Percentiles rank a stretch among this genome's conserved stretches.
These are phyloP conservation scores for Diaporthe citriasiana DNA, from an alignment of 2,329 filamentous ascomycete species.

Conservation along the genomic window DNA sequence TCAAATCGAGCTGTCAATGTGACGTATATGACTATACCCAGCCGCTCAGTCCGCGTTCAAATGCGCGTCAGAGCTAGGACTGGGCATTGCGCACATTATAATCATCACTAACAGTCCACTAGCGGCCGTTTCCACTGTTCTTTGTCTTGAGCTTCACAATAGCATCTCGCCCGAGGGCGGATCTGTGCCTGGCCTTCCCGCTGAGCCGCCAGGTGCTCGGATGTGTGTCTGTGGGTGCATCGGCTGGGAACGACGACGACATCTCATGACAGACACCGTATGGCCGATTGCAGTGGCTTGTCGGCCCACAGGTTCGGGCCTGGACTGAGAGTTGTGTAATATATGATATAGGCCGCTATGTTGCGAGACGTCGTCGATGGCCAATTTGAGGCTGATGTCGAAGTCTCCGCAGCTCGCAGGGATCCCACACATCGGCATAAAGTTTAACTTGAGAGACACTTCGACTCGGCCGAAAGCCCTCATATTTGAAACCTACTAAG, in stretches of 20 bases:
- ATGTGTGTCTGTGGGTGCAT: background rate
- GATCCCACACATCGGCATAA: conserved; percentile 1
- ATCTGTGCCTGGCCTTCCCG: background rate
- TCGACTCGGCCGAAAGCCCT: conserved; percentile 17
- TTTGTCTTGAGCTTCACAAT: background rate
- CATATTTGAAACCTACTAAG: conserved; percentile 33
- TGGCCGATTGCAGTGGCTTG: background rate
- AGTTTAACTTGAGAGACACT: background rate
- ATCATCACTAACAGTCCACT: conserved; percentile 1
- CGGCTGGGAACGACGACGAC: conserved; percentile 4
- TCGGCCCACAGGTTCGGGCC: too few relatives aligned
- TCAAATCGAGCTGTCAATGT: conserved; percentile 20
- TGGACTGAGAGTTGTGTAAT: too few relatives aligned
- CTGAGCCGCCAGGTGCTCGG: conserved; percentile 17
- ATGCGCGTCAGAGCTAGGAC: background rate
- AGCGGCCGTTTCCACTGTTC: background rate
- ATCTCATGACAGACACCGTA: background rate
- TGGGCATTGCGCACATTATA: background rate
- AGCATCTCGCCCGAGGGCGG: background rate
- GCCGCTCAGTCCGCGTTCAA: background rate
- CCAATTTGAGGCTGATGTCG: background rate
- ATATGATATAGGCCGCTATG: too few relatives aligned
- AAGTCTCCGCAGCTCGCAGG: background rate
- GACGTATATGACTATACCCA: conserved; percentile 24
- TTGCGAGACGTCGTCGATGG: background rate